Conservation (phyloP, 2,329 filamentous ascomycete genomes). For the Golovinomyces cichoracearum region DNA sequence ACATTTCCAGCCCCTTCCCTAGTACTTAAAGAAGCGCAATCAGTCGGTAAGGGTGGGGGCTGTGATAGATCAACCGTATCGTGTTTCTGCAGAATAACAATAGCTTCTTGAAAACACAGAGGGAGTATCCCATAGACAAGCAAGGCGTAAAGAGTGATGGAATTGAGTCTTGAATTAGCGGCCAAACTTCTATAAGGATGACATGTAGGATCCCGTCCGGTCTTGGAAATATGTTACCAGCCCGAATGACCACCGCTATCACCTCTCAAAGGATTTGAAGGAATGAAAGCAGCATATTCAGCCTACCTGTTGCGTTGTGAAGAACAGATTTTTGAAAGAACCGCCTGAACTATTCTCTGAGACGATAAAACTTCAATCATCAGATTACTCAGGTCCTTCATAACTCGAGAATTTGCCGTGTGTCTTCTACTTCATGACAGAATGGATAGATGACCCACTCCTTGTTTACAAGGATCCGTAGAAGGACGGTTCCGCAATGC, state of each 20-base stretch:
- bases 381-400: no score
- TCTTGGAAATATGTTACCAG: not conserved
- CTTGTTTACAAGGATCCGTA: no score
- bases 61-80: not conserved
- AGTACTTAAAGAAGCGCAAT: not conserved
- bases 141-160: not conserved
- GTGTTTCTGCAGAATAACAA: not conserved
- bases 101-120: not conserved
- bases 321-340: no score
- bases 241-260: not conserved
- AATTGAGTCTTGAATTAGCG: not conserved
- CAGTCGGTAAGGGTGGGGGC: not conserved
- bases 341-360: no score
- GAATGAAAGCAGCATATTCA: not conserved
- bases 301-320: no score
- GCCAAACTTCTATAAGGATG: not conserved
- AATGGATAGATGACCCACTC: no score
- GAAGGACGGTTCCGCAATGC: no score
- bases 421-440: no score
- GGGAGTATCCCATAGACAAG: not conserved
- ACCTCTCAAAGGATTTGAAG: not conserved
- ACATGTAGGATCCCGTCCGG: not conserved
- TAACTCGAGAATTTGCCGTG: no score
- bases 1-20: not conserved
- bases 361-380: no score